Evolutionary conservation across 1,284 basidiomycete species (phyloP).

Genomic region (Fistulinella cinereoalba): DNA sequence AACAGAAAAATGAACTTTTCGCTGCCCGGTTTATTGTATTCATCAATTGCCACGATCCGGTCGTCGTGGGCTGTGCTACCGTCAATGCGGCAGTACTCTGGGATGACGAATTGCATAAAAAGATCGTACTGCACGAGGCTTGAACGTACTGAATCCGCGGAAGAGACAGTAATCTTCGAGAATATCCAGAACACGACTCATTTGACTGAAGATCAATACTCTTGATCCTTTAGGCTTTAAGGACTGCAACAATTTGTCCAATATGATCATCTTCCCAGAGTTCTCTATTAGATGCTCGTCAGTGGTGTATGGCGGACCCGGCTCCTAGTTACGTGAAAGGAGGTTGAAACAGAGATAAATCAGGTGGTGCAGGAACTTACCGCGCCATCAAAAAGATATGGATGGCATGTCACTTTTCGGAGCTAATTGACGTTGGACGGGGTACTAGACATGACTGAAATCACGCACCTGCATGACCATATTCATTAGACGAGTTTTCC

Average conservation of each 20-base stretch:
- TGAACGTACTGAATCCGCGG: conserved; percentile 87
- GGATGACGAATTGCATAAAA: no score
- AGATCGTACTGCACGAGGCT: no score
- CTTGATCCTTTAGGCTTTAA: conserved; percentile 92
- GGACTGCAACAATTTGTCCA: conserved; percentile 90
- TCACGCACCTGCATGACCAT: conserved; percentile 95
- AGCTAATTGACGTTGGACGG: conserved; percentile 93
- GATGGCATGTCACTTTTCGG: conserved; percentile 98
- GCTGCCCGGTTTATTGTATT: conserved; percentile 93
- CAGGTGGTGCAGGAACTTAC: no score
- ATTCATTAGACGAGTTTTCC: conserved; percentile 96
- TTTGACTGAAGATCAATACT: conserved; percentile 98
- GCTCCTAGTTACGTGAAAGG: no score
- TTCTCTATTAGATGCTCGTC: conserved; percentile 97
- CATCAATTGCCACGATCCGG: conserved; percentile 91
- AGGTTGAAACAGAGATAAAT: no score
- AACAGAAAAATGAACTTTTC: conserved; percentile 97
- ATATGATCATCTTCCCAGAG: conserved; percentile 95
- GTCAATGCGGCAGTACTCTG: conserved; percentile 95
- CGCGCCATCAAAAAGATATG: conserved; percentile 96
- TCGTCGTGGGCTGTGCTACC: conserved; percentile 93
- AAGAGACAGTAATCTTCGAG: conserved; percentile 95
- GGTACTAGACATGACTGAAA: no score
- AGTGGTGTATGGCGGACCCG: no score
- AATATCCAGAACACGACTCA: conserved; percentile 99